Conservation (phyloP, 768 basidiomycete species). For the Lentinula aciculospora region DNA sequence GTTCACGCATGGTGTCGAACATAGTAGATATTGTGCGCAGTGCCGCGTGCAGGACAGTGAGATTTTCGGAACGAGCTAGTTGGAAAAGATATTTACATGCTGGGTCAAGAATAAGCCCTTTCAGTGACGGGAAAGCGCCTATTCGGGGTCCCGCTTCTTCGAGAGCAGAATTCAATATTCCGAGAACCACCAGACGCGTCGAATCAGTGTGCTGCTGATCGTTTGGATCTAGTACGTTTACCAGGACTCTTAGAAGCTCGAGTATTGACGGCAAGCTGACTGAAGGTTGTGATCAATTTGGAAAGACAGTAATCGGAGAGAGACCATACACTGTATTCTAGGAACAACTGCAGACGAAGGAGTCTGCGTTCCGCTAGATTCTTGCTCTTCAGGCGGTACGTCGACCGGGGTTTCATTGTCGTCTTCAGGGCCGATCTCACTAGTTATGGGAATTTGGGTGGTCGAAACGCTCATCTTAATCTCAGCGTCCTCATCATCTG, state of each 20-base stretch:
- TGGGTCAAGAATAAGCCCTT: constrained; percentile 73
- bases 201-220: constrained; percentile 96
- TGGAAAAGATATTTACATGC: constrained; percentile 98
- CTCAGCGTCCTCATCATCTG: constrained; percentile 49
- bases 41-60: constrained; percentile 69
- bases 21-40: constrained; percentile 85
- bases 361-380: constrained; percentile 8
- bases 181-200: constrained; percentile 82
- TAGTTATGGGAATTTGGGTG: constrained; percentile 17
- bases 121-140: constrained; percentile 71
- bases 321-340: constrained; percentile 36
- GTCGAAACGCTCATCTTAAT: constrained; percentile 56
- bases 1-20: constrained; percentile 78
- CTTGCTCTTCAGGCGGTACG: constrained; percentile 4
- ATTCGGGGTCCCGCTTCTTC: constrained; percentile 78
- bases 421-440: constrained; percentile 17
- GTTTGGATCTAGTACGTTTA: constrained; percentile 92
- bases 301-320: constrained; percentile 12
- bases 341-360: constrained; percentile 18
- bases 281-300: constrained; percentile 18
- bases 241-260: constrained; percentile 88
- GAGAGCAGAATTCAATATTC: constrained; percentile 82
- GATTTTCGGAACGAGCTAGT: constrained; percentile 87
- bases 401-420: constrained; percentile 11
- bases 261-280: constrained; percentile 91